phyloP scores from a whole-genome alignment of 805 yeast genomes.

The Kazachstania viticola region DNA sequence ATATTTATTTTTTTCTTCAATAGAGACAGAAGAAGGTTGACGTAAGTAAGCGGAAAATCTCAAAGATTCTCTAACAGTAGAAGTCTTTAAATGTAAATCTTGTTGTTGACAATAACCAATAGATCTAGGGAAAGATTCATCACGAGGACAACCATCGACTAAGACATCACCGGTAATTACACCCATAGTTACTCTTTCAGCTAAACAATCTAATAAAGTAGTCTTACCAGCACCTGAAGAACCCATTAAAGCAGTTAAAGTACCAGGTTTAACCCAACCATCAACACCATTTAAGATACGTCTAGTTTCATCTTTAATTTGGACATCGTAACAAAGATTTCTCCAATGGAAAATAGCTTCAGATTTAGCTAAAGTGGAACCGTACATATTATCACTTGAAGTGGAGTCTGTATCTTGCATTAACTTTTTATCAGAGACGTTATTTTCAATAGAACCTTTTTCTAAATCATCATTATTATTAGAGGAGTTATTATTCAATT shows the following conservation, averaged over 20 bases:
- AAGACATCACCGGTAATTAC: conserved; percentile 56
- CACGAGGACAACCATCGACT: conserved; percentile 53
- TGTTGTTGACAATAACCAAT: conserved; percentile 73
- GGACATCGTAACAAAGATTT: conserved; percentile 59
- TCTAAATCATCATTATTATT: conserved; percentile 23
- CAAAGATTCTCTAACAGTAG: conserved; percentile 65
- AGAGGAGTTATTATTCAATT: conserved; percentile 5
- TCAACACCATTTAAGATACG: conserved; percentile 53
- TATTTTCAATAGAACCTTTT: conserved; percentile 9
- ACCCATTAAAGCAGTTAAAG: conserved; percentile 68
- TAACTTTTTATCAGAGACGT: conserved; percentile 15
- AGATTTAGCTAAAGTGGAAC: background rate
- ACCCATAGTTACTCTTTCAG: conserved; percentile 61
- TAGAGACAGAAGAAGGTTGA: conserved; percentile 43
- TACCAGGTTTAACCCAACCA: conserved; percentile 79
- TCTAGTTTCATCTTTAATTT: conserved; percentile 48
- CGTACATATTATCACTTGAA: no score
- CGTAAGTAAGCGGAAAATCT: conserved; percentile 56
- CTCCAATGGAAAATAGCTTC: conserved; percentile 65
- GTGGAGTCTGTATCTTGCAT: conserved; percentile 20
- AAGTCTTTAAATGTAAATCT: conserved; percentile 53
- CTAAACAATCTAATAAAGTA: conserved; percentile 57
- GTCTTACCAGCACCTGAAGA: conserved; percentile 79
- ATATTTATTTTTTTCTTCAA: conserved; percentile 47
- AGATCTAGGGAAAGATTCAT: conserved; percentile 46